Conservation (phyloP, 768 basidiomycete species). For the Leccinum boreale region DNA sequence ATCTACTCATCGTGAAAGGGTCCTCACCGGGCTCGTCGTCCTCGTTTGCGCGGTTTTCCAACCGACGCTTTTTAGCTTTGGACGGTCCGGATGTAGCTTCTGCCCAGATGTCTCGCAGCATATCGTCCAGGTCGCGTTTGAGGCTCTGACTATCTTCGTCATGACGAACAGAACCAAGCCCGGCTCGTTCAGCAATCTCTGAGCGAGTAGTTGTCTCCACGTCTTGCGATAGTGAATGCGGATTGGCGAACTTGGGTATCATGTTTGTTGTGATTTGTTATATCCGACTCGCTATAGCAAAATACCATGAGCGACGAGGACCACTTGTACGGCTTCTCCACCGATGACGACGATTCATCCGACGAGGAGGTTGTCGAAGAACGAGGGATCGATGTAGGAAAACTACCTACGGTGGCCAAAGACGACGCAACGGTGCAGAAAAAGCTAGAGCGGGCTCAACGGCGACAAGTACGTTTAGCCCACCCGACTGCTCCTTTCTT, state of each 20-base stretch:
- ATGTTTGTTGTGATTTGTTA: conserved; percentile 27
- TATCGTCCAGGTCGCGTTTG: conserved; percentile 19
- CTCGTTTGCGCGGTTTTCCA: not conserved
- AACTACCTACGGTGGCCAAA: conserved; percentile 83
- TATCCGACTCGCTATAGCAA: not conserved
- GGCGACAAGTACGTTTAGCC: conserved; percentile 55
- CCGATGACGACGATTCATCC: conserved; percentile 72
- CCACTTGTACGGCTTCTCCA: conserved; percentile 69
- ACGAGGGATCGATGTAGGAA: conserved; percentile 63
- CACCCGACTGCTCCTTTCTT: not conserved
- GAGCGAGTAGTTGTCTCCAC: conserved; percentile 37
- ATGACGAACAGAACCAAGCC: not conserved
- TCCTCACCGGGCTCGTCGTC: conserved; percentile 1
- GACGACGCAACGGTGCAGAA: conserved; percentile 78
- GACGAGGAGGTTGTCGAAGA: conserved; percentile 68
- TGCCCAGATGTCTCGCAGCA: conserved; percentile 24
- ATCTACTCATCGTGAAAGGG: not conserved
- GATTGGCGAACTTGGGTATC: conserved; percentile 45
- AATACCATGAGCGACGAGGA: conserved; percentile 34
- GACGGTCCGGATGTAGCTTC: not conserved
- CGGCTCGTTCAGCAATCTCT: conserved; percentile 21
- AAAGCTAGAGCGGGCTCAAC: conserved; percentile 57
- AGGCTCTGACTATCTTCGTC: conserved; percentile 12
- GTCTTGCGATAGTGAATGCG: conserved; percentile 37
- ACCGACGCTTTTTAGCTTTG: not conserved